phyloP scores from a whole-genome alignment of 495 filamentous ascomycete species.

The Articulospora tetracladia region DNA sequence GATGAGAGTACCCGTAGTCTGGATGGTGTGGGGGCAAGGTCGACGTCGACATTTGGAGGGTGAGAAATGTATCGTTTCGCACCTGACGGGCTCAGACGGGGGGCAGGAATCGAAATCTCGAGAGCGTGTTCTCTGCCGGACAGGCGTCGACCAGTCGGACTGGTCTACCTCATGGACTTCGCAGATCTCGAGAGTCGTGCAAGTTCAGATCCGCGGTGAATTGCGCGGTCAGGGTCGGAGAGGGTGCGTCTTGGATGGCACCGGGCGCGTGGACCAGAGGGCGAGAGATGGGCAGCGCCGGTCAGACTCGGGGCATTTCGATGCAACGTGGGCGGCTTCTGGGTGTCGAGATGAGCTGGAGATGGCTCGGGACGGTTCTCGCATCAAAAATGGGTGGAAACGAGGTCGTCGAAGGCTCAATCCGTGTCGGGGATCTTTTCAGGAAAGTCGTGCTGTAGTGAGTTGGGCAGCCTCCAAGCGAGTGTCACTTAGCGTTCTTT shows the following conservation, averaged over 20 bases:
- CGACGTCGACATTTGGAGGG: constrained; percentile 71
- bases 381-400: not conserved
- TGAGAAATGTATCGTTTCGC: constrained; percentile 19
- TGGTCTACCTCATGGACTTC: constrained; percentile 14
- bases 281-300: not conserved
- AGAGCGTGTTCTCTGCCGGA: constrained; percentile 5
- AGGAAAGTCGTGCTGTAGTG: not conserved
- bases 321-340: not conserved
- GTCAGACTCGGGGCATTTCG: constrained; percentile 20
- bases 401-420: not conserved
- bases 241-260: constrained; percentile 3
- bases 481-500: not conserved
- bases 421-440: constrained; percentile 1
- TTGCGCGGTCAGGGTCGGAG: not conserved
- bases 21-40: constrained; percentile 64
- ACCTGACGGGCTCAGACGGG: constrained; percentile 19
- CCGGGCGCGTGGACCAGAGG: constrained; percentile 17
- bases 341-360: not conserved
- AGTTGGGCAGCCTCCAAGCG: not conserved
- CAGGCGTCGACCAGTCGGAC: constrained; percentile 1
- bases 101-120: not conserved
- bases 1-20: constrained; percentile 65
- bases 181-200: not conserved
- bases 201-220: not conserved
- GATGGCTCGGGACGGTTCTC: not conserved